phyloP scores from a whole-genome alignment of 2,329 filamentous ascomycete genomes.

The Pseudogymnoascus sp. region DNA sequence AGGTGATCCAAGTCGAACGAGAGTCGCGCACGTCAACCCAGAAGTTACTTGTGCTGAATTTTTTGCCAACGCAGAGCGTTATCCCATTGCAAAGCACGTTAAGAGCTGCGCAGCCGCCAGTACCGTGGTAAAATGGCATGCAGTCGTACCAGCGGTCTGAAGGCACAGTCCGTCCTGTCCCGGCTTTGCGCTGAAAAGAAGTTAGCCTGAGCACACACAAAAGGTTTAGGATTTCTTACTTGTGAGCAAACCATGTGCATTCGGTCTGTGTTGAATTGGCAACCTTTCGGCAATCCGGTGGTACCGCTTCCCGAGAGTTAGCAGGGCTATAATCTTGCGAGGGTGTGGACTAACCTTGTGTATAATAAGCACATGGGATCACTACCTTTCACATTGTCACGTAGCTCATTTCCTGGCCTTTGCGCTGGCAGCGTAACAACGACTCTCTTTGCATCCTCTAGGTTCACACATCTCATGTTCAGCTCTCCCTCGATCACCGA shows the following conservation, averaged over 20 bases:
- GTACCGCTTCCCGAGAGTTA: constrained; percentile 46
- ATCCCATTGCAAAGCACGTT: constrained; percentile 29
- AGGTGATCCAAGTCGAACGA: constrained; percentile 61
- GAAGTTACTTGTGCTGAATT: constrained; percentile 62
- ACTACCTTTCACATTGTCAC: constrained; percentile 39
- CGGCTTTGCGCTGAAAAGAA: constrained; percentile 14
- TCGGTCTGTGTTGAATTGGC: constrained; percentile 46
- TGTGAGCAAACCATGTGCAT: constrained; percentile 25
- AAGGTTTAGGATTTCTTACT: constrained; percentile 12
- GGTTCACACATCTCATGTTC: constrained; percentile 46
- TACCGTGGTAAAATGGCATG: constrained; percentile 72
- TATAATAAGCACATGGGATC: constrained; percentile 60
- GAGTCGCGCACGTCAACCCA: constrained; percentile 64
- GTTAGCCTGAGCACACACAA: neutral
- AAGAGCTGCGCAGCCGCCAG: constrained; percentile 38
- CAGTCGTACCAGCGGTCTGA: constrained; percentile 63
- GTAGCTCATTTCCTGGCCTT: constrained; percentile 46
- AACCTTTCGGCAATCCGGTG: constrained; percentile 67
- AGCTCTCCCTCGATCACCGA: constrained; percentile 36
- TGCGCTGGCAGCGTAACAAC: constrained; percentile 39
- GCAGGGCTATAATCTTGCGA: neutral
- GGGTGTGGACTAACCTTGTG: constrained; percentile 40
- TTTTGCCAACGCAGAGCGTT: constrained; percentile 54
- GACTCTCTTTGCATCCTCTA: constrained; percentile 40
- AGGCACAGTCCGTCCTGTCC: constrained; percentile 19